Evolutionary conservation across 2,329 filamentous ascomycete species (phyloP), one percentile per base, ranked within the genome.

Genomic region (Pseudogymnoascus verrucosus): DNA sequence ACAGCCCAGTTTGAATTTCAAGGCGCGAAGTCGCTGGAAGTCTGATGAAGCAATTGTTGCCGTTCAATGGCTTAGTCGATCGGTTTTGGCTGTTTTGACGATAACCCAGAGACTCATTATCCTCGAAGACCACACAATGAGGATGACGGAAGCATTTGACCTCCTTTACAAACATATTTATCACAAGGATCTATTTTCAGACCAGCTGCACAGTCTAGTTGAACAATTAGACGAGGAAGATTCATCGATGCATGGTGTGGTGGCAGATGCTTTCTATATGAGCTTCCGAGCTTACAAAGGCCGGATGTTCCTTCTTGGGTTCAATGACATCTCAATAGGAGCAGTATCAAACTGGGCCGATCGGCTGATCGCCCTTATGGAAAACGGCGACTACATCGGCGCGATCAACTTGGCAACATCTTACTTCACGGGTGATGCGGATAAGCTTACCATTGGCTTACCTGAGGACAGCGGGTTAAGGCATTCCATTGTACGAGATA

Each of bases 261-360:
- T 98, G 59, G 93, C 93, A 6, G 95, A 99, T 79, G 95, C 93
- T 0, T 99, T 97, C 70, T 93, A 93, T 73, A 98, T 98, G 91
- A 97, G 93, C 75, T 93, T 98, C 76, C 91, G 90, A 71, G 84
- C 91, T 3, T 99, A 98, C 77, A 99, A 98, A 75, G 93, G 95
- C 4, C 85, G 93, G 31, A 80, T 97, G 37, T 99, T 99, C 72
- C 78, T 98, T 3, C 81, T 99, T 7, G 93, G 95, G n/a, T 93
- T 93, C 77, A 95, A 93, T 71, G 93, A 98, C 72, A 80, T 97
- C 42, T 91, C 91, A 0, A 90, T 98, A 59, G 95, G 95, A 1
- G 90, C 89, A 4, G 77, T 99, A 36, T 98, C 95, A 0, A 99
- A 99, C 69, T 99, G 95, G 95, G 93, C 95, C 2, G 95, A 99